Evolutionary conservation across 2,329 filamentous ascomycete species (phyloP).

Genomic region (Metarhizium humberi): DNA sequence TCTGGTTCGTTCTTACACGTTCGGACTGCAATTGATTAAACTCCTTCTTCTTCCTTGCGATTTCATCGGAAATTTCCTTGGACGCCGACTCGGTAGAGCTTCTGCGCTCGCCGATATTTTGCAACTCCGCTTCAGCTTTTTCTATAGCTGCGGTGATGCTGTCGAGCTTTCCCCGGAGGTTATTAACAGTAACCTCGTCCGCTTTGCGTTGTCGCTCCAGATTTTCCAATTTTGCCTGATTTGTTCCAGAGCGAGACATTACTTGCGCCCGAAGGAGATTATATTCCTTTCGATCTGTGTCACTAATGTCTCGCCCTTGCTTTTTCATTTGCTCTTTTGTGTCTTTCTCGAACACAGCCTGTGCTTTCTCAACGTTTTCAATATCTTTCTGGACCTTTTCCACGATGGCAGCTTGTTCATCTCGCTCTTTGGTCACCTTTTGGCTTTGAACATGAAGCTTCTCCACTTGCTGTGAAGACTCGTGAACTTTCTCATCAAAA

Average conservation of each 20-base stretch:
- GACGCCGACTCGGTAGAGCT: constrained; percentile 51
- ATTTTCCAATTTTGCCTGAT: constrained; percentile 76
- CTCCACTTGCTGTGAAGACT: constrained; percentile 63
- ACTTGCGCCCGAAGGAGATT: constrained; percentile 76
- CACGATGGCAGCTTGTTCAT: constrained; percentile 58
- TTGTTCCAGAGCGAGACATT: constrained; percentile 68
- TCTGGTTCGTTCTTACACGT: constrained; percentile 69
- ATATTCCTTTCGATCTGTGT: constrained; percentile 83
- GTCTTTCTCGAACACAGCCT: constrained; percentile 78
- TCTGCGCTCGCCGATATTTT: constrained; percentile 59
- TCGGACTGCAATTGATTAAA: constrained; percentile 80
- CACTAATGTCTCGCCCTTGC: constrained; percentile 76
- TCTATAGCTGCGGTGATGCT: constrained; percentile 63
- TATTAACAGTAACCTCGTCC: constrained; percentile 84
- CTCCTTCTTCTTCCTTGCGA: constrained; percentile 82
- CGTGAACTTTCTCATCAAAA: constrained; percentile 82
- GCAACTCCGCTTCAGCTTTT: constrained; percentile 63
- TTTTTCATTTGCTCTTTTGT: constrained; percentile 79
- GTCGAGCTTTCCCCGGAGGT: constrained; percentile 80
- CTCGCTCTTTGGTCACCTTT: constrained; percentile 66
- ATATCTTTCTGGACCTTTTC: constrained; percentile 74
- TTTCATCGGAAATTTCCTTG: constrained; percentile 64
- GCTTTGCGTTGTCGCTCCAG: constrained; percentile 84
- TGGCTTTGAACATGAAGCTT: constrained; percentile 59
- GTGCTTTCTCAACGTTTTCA: constrained; percentile 77